Conservation (phyloP, 2,329 filamentous ascomycete genomes). For the Aspergillus texensis region DNA sequence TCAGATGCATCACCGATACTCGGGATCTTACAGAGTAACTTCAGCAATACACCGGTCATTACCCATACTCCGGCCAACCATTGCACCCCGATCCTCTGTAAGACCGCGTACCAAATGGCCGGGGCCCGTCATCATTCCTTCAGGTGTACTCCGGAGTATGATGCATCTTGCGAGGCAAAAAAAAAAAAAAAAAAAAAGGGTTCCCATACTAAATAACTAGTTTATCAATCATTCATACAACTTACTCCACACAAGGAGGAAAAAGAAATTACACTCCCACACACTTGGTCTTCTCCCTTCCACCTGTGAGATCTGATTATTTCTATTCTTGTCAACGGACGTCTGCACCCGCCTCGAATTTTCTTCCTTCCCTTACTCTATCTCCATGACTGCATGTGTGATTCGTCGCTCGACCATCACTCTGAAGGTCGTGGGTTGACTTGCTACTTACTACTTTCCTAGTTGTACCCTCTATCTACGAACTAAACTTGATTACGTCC, state of each 20-base stretch:
- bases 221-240: slow-evolving; percentile 2
- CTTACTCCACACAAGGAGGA: slow-evolving; percentile 8
- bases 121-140: slow-evolving; percentile 2
- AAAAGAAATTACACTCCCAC: slow-evolving; percentile 7
- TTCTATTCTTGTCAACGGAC: slow-evolving; percentile 1
- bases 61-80: background rate
- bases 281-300: background rate
- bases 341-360: slow-evolving; percentile 8
- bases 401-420: slow-evolving; percentile 21
- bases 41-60: background rate
- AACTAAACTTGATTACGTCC: background rate
- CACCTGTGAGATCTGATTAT: background rate
- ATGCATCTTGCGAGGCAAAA: background rate
- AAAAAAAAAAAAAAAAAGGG: slow-evolving; percentile 3
- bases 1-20: background rate
- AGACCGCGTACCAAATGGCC: slow-evolving; percentile 1
- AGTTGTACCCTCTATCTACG: background rate
- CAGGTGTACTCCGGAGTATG: background rate
- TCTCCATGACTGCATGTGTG: slow-evolving; percentile 24
- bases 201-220: slow-evolving; percentile 1
- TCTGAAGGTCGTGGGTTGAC: slow-evolving; percentile 23
- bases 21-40: background rate
- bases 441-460: background rate
- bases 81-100: background rate
- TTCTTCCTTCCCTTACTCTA: slow-evolving; percentile 10